Evolutionary conservation across 2,329 filamentous ascomycete genomes (phyloP).

Genomic region (Penicillium hordei): DNA sequence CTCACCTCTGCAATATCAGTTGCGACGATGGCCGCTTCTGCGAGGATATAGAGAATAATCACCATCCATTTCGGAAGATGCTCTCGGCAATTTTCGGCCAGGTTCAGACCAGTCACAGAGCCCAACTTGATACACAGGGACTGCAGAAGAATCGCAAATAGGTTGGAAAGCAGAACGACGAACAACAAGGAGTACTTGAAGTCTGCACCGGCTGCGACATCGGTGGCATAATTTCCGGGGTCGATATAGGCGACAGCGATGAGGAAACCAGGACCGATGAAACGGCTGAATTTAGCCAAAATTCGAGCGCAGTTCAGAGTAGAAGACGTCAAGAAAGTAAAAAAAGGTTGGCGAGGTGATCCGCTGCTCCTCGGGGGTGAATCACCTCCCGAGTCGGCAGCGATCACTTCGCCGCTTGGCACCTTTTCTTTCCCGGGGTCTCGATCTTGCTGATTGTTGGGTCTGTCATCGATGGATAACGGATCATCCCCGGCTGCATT

Average conservation of each 20-base stretch:
- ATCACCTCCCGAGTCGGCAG: conserved; percentile 30
- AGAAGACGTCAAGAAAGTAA: conserved; percentile 18
- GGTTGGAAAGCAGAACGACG: conserved; percentile 49
- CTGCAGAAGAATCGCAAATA: conserved; percentile 51
- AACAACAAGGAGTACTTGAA: conserved; percentile 49
- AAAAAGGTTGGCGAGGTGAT: conserved; percentile 34
- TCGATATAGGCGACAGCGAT: conserved; percentile 53
- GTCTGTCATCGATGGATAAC: conserved; percentile 22
- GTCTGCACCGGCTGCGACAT: conserved; percentile 49
- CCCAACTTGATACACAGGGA: conserved; percentile 61
- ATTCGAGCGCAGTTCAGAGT: conserved; percentile 27
- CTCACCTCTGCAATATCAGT: conserved; percentile 68
- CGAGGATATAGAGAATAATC: conserved; percentile 60
- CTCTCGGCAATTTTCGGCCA: conserved; percentile 65
- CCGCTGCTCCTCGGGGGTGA: conserved; percentile 32
- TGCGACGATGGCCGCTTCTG: conserved; percentile 68
- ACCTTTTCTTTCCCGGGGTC: conserved; percentile 26
- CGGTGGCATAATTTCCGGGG: conserved; percentile 52
- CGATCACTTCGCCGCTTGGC: conserved; percentile 30
- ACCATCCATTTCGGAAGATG: conserved; percentile 67
- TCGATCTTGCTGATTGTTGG: conserved; percentile 22
- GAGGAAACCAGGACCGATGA: conserved; percentile 50
- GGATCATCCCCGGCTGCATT: conserved; percentile 25
- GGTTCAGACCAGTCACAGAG: conserved; percentile 66
- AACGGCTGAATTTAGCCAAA: conserved; percentile 44